These are phyloP conservation scores for Mycosphaerella arachidis DNA, from an alignment of 2,329 filamentous ascomycete genomes.

Conservation along the genomic window DNA sequence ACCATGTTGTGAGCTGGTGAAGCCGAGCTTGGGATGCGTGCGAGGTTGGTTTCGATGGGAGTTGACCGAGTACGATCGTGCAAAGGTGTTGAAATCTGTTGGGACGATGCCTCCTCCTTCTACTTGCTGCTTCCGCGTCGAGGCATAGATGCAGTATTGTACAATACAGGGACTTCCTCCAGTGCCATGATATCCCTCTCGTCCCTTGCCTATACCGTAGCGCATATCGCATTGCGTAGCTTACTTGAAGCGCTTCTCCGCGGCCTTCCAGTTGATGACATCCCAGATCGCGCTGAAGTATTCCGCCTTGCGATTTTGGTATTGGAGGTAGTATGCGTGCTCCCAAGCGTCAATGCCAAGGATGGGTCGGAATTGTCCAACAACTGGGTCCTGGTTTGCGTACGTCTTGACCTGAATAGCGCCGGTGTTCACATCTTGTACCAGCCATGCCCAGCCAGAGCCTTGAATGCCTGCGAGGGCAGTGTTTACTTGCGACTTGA, in stretches of 20 bases:
- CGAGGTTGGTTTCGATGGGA: background rate
- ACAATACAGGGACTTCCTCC: background rate
- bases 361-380: slow-evolving; percentile 75
- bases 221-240: background rate
- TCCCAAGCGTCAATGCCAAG: slow-evolving; percentile 94
- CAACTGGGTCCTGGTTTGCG: slow-evolving; percentile 83
- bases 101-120: background rate
- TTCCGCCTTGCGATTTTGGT: slow-evolving; percentile 94
- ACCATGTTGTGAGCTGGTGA: background rate
- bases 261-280: slow-evolving; percentile 92
- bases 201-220: background rate
- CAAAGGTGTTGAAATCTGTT: background rate
- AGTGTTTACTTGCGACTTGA: slow-evolving; percentile 61
- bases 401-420: slow-evolving; percentile 71
- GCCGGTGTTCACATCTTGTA: slow-evolving; percentile 59
- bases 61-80: background rate
- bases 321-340: slow-evolving; percentile 93
- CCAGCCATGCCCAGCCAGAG: slow-evolving; percentile 73
- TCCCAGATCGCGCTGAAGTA: slow-evolving; percentile 94
- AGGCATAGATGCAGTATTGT: background rate
- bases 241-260: slow-evolving; percentile 41
- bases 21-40: background rate
- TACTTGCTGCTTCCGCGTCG: background rate
- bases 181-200: background rate
- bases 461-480: slow-evolving; percentile 63